A percentile compares a stretch with the other conserved stretches of the same genome.
phyloP scores from a whole-genome alignment of 208 protist genomes.

The Zelonia costaricensis region DNA sequence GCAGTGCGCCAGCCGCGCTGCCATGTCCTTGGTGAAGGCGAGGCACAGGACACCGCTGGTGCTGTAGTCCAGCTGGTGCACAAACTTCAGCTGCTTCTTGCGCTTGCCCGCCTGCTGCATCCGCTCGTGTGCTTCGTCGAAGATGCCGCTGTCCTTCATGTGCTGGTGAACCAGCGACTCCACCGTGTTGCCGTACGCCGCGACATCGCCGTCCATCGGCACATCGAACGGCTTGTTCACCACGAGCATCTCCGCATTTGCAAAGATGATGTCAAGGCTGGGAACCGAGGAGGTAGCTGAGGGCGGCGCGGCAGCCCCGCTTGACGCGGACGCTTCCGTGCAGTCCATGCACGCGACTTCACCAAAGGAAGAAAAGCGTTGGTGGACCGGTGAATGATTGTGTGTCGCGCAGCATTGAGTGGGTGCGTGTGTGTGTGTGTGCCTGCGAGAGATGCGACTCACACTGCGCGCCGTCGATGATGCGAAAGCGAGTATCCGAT shows the following conservation, averaged over 20 bases:
- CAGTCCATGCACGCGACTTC: too few relatives aligned
- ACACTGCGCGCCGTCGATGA: too few relatives aligned
- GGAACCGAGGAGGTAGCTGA: too few relatives aligned
- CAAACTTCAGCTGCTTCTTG: conserved; percentile 81
- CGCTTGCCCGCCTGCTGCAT: conserved; percentile 32
- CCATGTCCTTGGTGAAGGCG: conserved; percentile 82
- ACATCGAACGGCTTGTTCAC: conserved; percentile 88
- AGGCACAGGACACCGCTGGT: conserved; percentile 91
- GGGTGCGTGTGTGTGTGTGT: too few relatives aligned
- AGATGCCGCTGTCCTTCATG: conserved; percentile 35
- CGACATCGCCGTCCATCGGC: conserved; percentile 72
- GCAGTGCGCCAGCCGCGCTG: conserved; percentile 73
- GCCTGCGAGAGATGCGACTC: too few relatives aligned
- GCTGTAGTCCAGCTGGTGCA: conserved; percentile 91
- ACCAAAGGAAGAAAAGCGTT: too few relatives aligned
- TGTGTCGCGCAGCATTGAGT: too few relatives aligned
- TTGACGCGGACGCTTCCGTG: too few relatives aligned
- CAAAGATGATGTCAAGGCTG: conserved; percentile 52
- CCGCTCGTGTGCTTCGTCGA: conserved; percentile 26
- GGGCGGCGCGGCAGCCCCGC: too few relatives aligned
- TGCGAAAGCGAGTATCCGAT: too few relatives aligned
- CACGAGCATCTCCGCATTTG: conserved; percentile 76
- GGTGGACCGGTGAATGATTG: too few relatives aligned
- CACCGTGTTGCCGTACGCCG: conserved; percentile 34
- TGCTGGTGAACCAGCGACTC: conserved; percentile 52